Evolutionary conservation across 1,284 basidiomycete genomes (phyloP).

Genomic region (Vanrija sp.): DNA sequence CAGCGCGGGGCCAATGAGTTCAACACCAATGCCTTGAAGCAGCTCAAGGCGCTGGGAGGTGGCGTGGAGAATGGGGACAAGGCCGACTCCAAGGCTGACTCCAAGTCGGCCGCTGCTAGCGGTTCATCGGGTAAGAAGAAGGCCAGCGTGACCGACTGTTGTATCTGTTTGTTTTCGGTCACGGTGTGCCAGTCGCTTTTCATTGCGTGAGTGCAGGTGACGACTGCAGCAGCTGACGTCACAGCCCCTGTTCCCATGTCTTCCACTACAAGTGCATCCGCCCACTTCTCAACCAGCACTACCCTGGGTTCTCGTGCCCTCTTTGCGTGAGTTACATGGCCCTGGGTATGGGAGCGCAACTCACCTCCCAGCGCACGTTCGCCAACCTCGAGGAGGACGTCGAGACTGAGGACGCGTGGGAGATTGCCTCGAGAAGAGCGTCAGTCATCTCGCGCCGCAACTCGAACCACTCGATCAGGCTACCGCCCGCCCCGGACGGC

Average conservation of each 20-base stretch:
- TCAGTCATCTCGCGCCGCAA: slow-evolving; percentile 40
- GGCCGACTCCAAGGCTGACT: slow-evolving; percentile 10
- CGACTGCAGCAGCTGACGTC: slow-evolving; percentile 19
- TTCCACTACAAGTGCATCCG: slow-evolving; percentile 99
- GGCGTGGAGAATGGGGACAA: slow-evolving; percentile 16
- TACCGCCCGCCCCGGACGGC: slow-evolving; percentile 8
- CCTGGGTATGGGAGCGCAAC: not conserved
- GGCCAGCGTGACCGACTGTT: slow-evolving; percentile 72
- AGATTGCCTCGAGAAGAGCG: slow-evolving; percentile 44
- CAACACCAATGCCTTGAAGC: slow-evolving; percentile 58
- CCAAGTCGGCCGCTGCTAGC: slow-evolving; percentile 11
- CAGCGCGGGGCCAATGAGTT: slow-evolving; percentile 83
- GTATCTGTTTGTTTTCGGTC: slow-evolving; percentile 93
- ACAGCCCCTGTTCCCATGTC: slow-evolving; percentile 83
- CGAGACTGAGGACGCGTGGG: slow-evolving; percentile 61
- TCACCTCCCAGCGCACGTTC: slow-evolving; percentile 60
- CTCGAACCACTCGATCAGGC: slow-evolving; percentile 36
- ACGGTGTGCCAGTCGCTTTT: slow-evolving; percentile 94
- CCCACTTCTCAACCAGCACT: slow-evolving; percentile 77
- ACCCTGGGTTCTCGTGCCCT: slow-evolving; percentile 92
- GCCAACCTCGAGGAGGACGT: slow-evolving; percentile 96
- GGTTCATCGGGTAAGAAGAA: slow-evolving; percentile 25
- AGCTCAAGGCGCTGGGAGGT: slow-evolving; percentile 41
- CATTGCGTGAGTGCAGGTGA: slow-evolving; percentile 60
- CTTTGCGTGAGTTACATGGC: slow-evolving; percentile 59